Evolutionary conservation across 2,329 filamentous ascomycete genomes (phyloP).

Genomic region (Aureobasidium sp.): DNA sequence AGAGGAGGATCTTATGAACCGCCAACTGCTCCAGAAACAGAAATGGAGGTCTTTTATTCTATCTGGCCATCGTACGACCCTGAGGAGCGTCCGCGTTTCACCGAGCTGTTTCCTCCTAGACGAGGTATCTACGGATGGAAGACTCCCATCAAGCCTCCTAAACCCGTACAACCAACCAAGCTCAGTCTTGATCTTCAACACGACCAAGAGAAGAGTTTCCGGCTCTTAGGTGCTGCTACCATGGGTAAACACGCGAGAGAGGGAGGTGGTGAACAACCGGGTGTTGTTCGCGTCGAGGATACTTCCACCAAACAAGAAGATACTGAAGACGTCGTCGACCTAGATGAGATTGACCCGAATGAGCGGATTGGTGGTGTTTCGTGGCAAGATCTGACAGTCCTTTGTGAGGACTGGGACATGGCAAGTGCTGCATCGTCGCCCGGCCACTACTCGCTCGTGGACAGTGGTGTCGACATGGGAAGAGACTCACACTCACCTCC

Average conservation of each 20-base stretch:
- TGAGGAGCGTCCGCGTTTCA: slow-evolving; percentile 68
- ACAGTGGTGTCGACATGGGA: slow-evolving; percentile 23
- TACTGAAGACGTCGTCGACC: slow-evolving; percentile 40
- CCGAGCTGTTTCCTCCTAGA: slow-evolving; percentile 74
- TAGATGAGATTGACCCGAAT: slow-evolving; percentile 48
- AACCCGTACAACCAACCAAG: slow-evolving; percentile 78
- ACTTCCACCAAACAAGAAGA: slow-evolving; percentile 42
- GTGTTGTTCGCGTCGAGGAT: slow-evolving; percentile 41
- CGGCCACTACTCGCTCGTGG: slow-evolving; percentile 16
- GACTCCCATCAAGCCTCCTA: slow-evolving; percentile 69
- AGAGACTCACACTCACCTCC: slow-evolving; percentile 29
- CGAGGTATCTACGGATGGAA: slow-evolving; percentile 72
- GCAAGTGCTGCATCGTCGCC: slow-evolving; percentile 46
- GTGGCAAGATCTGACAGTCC: slow-evolving; percentile 72
- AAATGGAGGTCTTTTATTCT: slow-evolving; percentile 68
- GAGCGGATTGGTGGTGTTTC: slow-evolving; percentile 68
- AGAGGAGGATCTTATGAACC: slow-evolving; percentile 41
- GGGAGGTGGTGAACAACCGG: slow-evolving; percentile 47
- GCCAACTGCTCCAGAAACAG: slow-evolving; percentile 63
- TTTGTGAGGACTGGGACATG: slow-evolving; percentile 79
- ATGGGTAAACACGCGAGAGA: slow-evolving; percentile 40
- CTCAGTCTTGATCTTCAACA: slow-evolving; percentile 76
- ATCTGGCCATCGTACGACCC: slow-evolving; percentile 76
- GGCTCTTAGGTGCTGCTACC: slow-evolving; percentile 56
- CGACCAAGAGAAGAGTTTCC: slow-evolving; percentile 82